These are phyloP conservation scores for Irpex sp. DNA, from an alignment of 1,284 basidiomycete genomes.

Conservation along the genomic window DNA sequence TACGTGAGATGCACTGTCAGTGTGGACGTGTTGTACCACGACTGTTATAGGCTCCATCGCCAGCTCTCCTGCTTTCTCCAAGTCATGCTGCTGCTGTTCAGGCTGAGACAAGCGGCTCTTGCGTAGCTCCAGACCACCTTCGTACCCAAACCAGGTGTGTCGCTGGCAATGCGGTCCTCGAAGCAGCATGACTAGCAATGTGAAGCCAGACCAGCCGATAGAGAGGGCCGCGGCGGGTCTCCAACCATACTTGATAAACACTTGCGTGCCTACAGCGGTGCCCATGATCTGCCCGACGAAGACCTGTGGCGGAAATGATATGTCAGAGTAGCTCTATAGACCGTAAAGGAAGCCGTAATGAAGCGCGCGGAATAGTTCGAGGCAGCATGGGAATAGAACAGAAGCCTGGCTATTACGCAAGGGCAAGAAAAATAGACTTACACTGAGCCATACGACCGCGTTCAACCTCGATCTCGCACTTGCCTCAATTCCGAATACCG, in stretches of 20 bases:
- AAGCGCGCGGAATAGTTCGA: not conserved
- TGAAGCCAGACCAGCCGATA: constrained; percentile 42
- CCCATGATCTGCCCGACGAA: constrained; percentile 51
- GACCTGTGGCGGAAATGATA: constrained; percentile 13
- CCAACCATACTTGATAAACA: constrained; percentile 53
- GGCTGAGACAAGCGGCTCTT: constrained; percentile 13
- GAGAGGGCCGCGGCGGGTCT: constrained; percentile 42
- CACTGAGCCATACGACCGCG: constrained; percentile 44
- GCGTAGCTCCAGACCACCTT: constrained; percentile 29
- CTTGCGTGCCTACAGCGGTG: constrained; percentile 46
- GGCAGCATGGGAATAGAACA: not conserved
- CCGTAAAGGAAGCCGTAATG: not conserved
- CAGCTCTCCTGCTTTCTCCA: not conserved
- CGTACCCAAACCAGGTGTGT: constrained; percentile 36
- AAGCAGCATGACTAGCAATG: constrained; percentile 35
- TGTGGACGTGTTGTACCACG: not conserved
- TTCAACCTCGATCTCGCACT: constrained; percentile 46
- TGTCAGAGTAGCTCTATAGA: not conserved
- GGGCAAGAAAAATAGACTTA: constrained; percentile 17
- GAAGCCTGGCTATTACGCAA: not conserved
- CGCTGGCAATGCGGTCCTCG: constrained; percentile 40
- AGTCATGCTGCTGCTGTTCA: not conserved
- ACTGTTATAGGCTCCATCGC: not conserved
- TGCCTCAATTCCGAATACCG: constrained; percentile 35
- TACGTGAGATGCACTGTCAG: not conserved